These are phyloP conservation scores for Tuber umbilicatum DNA, from an alignment of 495 filamentous ascomycete genomes.

Conservation along the genomic window DNA sequence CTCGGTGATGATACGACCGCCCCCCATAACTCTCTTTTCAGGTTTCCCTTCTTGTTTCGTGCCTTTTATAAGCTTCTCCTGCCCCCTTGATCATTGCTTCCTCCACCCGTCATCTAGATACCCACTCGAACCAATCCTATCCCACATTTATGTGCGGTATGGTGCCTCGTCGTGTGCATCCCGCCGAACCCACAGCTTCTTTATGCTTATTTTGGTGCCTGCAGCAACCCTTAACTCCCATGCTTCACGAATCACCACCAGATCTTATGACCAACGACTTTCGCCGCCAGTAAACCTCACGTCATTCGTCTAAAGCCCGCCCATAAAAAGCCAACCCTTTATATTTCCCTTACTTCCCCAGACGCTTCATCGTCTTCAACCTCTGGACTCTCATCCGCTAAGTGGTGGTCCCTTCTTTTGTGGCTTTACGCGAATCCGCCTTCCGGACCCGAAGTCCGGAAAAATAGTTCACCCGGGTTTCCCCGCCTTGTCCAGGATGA, in stretches of 20 bases:
- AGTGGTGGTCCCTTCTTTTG: not conserved
- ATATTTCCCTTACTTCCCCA: not conserved
- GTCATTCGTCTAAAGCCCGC: not conserved
- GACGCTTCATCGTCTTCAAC: not conserved
- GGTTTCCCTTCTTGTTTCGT: not conserved
- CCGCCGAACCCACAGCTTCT: constrained; percentile 4
- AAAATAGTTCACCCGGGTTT: constrained; percentile 13
- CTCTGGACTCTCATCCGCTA: not conserved
- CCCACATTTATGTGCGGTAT: constrained; percentile 13
- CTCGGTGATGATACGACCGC: not conserved
- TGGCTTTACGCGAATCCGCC: not conserved
- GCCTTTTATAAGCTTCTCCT: constrained; percentile 5
- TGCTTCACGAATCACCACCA: constrained; percentile 27
- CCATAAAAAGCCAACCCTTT: not conserved
- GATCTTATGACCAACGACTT: constrained; percentile 4
- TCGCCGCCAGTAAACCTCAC: not conserved
- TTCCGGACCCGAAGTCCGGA: not conserved
- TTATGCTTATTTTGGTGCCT: constrained; percentile 39
- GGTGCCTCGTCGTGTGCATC: constrained; percentile 1
- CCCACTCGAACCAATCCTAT: constrained; percentile 17
- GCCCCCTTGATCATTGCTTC: constrained; percentile 18
- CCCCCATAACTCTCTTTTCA: not conserved
- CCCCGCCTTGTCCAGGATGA: not conserved
- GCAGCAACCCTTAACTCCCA: constrained; percentile 35
- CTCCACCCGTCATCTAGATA: constrained; percentile 27